Base-by-base conservation (phyloP, 1,284 basidiomycete genomes). In the Sanghuangporus sanghuang region DNA sequence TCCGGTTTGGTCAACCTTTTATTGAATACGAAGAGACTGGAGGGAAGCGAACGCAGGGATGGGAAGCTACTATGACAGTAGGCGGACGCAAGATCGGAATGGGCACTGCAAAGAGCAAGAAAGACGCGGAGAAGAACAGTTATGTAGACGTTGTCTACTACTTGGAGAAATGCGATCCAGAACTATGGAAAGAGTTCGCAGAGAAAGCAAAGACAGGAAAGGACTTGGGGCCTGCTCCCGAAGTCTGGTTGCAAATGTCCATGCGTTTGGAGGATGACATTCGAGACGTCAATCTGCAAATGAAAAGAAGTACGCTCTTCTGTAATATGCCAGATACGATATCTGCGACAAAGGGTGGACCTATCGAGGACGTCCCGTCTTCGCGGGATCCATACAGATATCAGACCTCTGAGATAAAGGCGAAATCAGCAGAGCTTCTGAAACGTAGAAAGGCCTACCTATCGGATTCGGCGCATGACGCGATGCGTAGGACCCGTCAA, bases 61-160 rank as follows among this genome's bases (percentile, higher is more conserved):
- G 95, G 92, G 86, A 94, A 68, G 93, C 93, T 1, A 79, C 88
- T 62, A 90, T 98, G 83, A 82, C 81, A 48, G 91, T 98, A 46
- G 87, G 85, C 42, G 92, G 87, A 5, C 82, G 88, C 46, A 82
- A 85, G 58, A 91, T 98, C 63, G 96, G 95, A 8, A 80, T 93
- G 69, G 95, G 92, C 8, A 74, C 80, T 11, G 90, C 83, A 7
- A 23, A 73, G 7, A 85, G 70, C 70, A 98, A 98, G 78, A 97
- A 96, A 76, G 73, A 73, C 6, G 89, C 96, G 0, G 81, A 86
- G 69, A 78, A 85, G 23, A 82, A 83, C 65, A 93, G 90, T 72
- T 96, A 92, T 73, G 83, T 98, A 64, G 95, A 98, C 72, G 93
- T 95, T 60, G 87, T 90, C 0, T 81, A 86, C 57, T 96, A 96